phyloP scores from a whole-genome alignment of 371 early-diverging fungal genomes.

The Circinella umbellata region DNA sequence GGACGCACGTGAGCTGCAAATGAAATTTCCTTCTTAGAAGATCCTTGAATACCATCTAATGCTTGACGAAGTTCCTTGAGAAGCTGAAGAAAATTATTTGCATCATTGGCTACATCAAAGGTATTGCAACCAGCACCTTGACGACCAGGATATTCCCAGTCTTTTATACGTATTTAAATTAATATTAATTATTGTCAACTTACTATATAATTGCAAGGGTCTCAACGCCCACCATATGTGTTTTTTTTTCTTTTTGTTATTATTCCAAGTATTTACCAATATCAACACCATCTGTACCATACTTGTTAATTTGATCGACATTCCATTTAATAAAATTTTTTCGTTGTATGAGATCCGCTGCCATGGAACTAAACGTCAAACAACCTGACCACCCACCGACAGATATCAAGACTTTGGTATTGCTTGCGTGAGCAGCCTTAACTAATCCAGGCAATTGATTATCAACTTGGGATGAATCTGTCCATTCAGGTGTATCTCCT shows the following conservation, averaged over 20 bases:
- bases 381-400: conserved; percentile 82
- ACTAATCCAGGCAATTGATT: conserved; percentile 41
- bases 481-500: conserved; percentile 39
- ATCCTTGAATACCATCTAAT: conserved; percentile 47
- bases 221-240: too few relatives aligned
- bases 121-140: conserved; percentile 61
- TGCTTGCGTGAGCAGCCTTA: conserved; percentile 46
- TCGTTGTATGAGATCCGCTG: conserved; percentile 38
- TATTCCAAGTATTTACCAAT: conserved; percentile 27
- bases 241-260: too few relatives aligned
- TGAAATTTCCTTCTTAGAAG: conserved; percentile 47
- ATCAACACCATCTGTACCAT: conserved; percentile 43
- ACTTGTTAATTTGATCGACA: conserved; percentile 31
- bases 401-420: conserved; percentile 54
- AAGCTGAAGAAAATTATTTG: conserved; percentile 46
- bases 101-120: conserved; percentile 40
- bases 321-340: conserved; percentile 48
- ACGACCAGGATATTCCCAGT: conserved; percentile 67
- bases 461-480: conserved; percentile 20
- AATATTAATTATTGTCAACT: not conserved
- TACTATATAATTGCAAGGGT: too few relatives aligned
- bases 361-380: conserved; percentile 56
- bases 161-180: conserved; percentile 20
- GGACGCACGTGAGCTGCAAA: conserved; percentile 59
- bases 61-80: conserved; percentile 64